Evolutionary conservation across 1,284 basidiomycete species (phyloP), one percentile per base, ranked within the genome.

Genomic region (Sanghuangporus baumii): DNA sequence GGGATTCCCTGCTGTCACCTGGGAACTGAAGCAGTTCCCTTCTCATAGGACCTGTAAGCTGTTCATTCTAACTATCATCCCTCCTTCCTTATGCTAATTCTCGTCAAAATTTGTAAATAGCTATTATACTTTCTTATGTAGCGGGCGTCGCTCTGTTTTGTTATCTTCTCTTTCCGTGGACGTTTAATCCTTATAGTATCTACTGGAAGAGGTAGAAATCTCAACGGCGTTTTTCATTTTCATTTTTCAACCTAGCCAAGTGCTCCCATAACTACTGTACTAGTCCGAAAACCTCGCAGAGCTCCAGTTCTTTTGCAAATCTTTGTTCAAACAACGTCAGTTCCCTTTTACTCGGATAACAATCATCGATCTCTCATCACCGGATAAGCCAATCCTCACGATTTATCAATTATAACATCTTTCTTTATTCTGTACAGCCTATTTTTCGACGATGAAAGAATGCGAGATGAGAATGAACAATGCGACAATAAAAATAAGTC

Each of bases 1-100:
- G 93, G 96, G 96, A 1, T 69, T 96, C n/a, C 94, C 94, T 8
- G 78, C 79, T 16, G 74, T 79, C 23, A 68, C 59, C 1, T 69
- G 69, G 37, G 81, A 79, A 31, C 66, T 81, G 26, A 66, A 70
- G 20, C 67, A 72, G 41, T 75, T 72, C 66, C 78, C 77, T 3
- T 69, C 68, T 59, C 70, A 71, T 57, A 76, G 76, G 69, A 67
- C 68, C 12, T 66, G 78, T 80, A 73, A 69, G 78, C 75, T 16
- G 2, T 52, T 46, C 59, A 51, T 57, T 34, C 67, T 61, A 60
- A 65, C 50, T 41, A 26, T 56, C 59, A 59, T 58, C 61, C 36
- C 16, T 58, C 36, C 36, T 12, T 11, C 51, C 41, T 43, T 23
- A 37, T 46, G 14, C 46, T 38, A 50, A 26, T 46, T 54, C 23